Evolutionary conservation across 2,329 filamentous ascomycete genomes (phyloP), one percentile per base, ranked within the genome.

Genomic region (Trematosphaeria pertusa): DNA sequence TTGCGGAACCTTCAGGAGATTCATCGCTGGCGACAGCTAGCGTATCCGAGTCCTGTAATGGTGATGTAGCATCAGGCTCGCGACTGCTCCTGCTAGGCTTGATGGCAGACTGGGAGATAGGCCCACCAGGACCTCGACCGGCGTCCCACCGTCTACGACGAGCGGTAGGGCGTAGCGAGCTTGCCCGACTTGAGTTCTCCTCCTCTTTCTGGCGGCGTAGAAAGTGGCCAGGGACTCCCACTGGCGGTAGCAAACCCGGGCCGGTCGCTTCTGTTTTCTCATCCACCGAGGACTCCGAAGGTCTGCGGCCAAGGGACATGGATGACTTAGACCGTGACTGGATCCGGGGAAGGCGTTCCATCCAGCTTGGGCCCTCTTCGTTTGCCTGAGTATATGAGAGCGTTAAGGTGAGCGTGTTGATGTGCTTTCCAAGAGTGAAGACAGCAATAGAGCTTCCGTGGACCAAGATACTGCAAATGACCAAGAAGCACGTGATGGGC

Each of bases 361-460:
- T 96, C 94, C 94, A 99, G 1, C 86, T 86, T 2, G 91, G 89
- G 0, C 91, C 90, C 26, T 96, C 90, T 45, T 96, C 93, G 39
- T 88, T 89, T 14, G 87, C 91, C 51, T 87, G 85, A 0, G 94
- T 99, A 75, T 97, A 99, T 0, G 94, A 97, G 83, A 99, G 89
- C 44, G 94, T 97, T 50, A 99, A 80, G 1, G 90, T 92, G 58
- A 99, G 76, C 0, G 94, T 97, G 75, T 97, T 97, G 82, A 99
- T 99, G 51, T 89, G 92, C 73, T 97, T 99, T 62, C 94, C 94
- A 1, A 99, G 83, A 0, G 94, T 97, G 64, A 99, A 99, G 7
- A 99, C 94, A 4, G 94, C 94, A 60, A 99, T 88, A 0, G 94
- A 97, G n/a, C 94, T 97, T 17, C 94, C 94, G 64, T 99, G 94